Percentiles rank a stretch among this genome's conserved stretches.
Evolutionary conservation across 2,329 filamentous ascomycete genomes (phyloP).

Genomic region (Phyllosticta paracitricarpa): DNA sequence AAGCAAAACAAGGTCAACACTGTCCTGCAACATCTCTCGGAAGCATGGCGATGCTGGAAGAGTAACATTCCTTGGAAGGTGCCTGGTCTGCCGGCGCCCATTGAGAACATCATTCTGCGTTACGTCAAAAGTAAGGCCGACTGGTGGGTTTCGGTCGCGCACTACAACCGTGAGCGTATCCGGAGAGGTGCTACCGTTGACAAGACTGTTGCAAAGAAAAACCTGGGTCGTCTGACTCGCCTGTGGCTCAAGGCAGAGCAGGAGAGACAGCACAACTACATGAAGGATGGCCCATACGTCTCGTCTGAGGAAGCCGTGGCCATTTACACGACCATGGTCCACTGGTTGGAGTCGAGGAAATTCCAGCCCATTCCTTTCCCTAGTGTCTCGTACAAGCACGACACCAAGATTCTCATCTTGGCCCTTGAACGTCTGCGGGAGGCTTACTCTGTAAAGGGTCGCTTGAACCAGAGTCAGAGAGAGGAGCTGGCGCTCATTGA

Average conservation of each 20-base stretch:
- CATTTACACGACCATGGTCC: constrained; percentile 93
- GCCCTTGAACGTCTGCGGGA: constrained; percentile 87
- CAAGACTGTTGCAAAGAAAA: constrained; percentile 99
- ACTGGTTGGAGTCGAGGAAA: constrained; percentile 97
- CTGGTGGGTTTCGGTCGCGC: constrained; percentile 99
- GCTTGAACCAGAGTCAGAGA: constrained; percentile 92
- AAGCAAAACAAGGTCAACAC: constrained; percentile 99
- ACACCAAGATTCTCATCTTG: constrained; percentile 96
- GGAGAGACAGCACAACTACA: constrained; percentile 97
- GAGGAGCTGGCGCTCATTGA: constrained; percentile 95
- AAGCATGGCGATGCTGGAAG: constrained; percentile 99
- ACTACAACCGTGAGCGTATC: constrained; percentile 97
- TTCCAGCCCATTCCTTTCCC: constrained; percentile 98
- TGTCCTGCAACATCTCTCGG: constrained; percentile 89
- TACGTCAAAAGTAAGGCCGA: constrained; percentile 99
- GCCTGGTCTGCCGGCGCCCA: constrained; percentile 86
- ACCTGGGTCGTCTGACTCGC: constrained; percentile 84
- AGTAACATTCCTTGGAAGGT: constrained; percentile 99
- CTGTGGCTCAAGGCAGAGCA: constrained; percentile 98
- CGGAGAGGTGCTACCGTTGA: constrained; percentile 93
- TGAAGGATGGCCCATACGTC: constrained; percentile 98
- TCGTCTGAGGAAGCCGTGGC: constrained; percentile 97
- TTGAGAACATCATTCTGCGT: constrained; percentile 96
- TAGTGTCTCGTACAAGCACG: constrained; percentile 97
- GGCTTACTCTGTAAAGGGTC: constrained; percentile 94